Base-by-base conservation (phyloP, 805 yeast genomes). In the Middelhovenomyces tepae region DNA sequence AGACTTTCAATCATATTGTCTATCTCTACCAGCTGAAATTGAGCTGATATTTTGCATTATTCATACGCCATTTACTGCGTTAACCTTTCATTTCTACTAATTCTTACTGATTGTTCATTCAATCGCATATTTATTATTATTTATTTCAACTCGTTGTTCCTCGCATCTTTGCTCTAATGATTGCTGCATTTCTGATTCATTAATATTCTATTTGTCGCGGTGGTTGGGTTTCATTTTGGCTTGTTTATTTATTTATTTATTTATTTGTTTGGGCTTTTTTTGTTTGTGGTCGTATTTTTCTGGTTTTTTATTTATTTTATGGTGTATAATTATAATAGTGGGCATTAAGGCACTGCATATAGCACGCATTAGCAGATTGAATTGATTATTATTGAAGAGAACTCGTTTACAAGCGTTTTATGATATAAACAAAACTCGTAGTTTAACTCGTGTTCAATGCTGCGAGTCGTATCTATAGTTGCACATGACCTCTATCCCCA, bases 281-380 rank as follows among this genome's bases (percentile, higher is more conserved):
- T 22, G 30, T 21, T 11, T 31, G 7, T 24, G 22, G 17, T 5
- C n/a, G 34, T 10, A 7, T 9, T 18, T 16, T 11, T 20, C 28
- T 22, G 27, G 25, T 15, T 27, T 27, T 32, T 26, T 22, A 21
- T 25, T n/a, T 17, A 13, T 28, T 25, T 10, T 16, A 16, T 13
- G 28, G 17, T 31, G 25, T 26, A 35, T 37, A 22, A 24, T 27
- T 36, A 29, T 28, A 34, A 16, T 14, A 27, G 18, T n/a, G n/a
- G n/a, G n/a, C n/a, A n/a, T n/a, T n/a, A n/a, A n/a, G n/a, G n/a
- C n/a, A n/a, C n/a, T n/a, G n/a, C n/a, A n/a, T n/a, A n/a, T n/a
- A n/a, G n/a, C n/a, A n/a, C n/a, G n/a, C n/a, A n/a, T n/a, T n/a
- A n/a, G n/a, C n/a, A n/a, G n/a, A n/a, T n/a, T n/a, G n/a, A n/a